These are phyloP conservation scores for Exophiala mesophila DNA, from an alignment of 2,329 filamentous ascomycete species.

Conservation along the genomic window DNA sequence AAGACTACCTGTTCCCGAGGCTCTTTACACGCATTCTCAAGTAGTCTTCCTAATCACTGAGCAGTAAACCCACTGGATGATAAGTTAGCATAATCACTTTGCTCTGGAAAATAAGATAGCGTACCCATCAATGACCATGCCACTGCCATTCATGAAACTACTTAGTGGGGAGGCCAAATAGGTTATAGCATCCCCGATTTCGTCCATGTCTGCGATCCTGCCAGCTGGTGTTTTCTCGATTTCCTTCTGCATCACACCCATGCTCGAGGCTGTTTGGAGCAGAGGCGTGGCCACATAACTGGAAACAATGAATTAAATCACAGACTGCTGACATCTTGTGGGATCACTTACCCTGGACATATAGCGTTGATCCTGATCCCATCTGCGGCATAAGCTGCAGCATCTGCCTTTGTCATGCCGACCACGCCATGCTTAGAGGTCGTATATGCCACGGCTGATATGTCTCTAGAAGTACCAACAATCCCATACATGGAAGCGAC, in stretches of 20 bases:
- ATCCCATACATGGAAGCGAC: slow-evolving; percentile 15
- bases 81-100: neutral
- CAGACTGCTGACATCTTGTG: neutral
- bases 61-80: neutral
- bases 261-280: slow-evolving; percentile 1
- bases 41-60: too few relatives aligned
- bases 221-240: slow-evolving; percentile 45
- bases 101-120: slow-evolving; percentile 19
- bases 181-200: slow-evolving; percentile 51
- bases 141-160: slow-evolving; percentile 48
- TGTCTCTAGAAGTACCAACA: slow-evolving; percentile 27
- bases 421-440: slow-evolving; percentile 14
- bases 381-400: slow-evolving; percentile 46
- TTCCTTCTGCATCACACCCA: slow-evolving; percentile 29
- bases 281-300: slow-evolving; percentile 16
- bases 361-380: slow-evolving; percentile 58
- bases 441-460: slow-evolving; percentile 34
- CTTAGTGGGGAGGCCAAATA: slow-evolving; percentile 50
- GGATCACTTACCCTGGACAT: slow-evolving; percentile 47
- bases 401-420: slow-evolving; percentile 14
- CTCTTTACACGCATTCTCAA: too few relatives aligned
- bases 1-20: neutral
- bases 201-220: slow-evolving; percentile 47
- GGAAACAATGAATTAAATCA: neutral
- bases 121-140: slow-evolving; percentile 29